Conservation (phyloP, 306 rosid genomes). For the Prunus fruticosa region DNA sequence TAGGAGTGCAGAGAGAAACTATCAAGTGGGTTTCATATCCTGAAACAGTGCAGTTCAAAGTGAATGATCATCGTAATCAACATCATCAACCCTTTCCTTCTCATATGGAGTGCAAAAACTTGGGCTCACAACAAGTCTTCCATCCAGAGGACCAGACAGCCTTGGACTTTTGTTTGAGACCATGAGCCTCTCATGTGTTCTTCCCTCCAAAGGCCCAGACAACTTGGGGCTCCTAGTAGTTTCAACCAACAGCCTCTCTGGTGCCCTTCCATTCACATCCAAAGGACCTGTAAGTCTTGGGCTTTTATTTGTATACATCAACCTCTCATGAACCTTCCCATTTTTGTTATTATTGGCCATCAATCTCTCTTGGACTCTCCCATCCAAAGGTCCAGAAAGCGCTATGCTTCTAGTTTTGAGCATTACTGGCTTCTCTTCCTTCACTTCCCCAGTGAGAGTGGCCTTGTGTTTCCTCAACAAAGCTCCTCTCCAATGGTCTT, state of each 20-base stretch:
- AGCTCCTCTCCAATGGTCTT: constrained; percentile 46
- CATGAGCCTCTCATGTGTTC: constrained; percentile 24
- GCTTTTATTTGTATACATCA: constrained; percentile 40
- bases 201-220: constrained; percentile 46
- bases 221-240: constrained; percentile 45
- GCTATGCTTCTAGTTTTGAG: constrained; percentile 45
- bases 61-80: constrained; percentile 58
- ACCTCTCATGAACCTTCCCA: constrained; percentile 51
- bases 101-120: constrained; percentile 34
- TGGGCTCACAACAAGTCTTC: constrained; percentile 43
- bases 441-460: not conserved
- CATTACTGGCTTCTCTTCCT: constrained; percentile 32
- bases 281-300: constrained; percentile 35
- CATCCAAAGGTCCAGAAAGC: constrained; percentile 36
- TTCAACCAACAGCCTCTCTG: constrained; percentile 23
- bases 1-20: not conserved
- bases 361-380: constrained; percentile 23
- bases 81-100: constrained; percentile 43
- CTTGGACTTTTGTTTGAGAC: constrained; percentile 27
- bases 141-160: constrained; percentile 35
- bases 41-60: constrained; percentile 80
- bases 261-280: constrained; percentile 38
- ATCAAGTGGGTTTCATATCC: constrained; percentile 83
- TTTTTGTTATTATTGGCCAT: constrained; percentile 13
- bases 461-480: constrained; percentile 32